These are phyloP conservation scores for Zygosaccharomyces pseudorouxii DNA, from an alignment of 805 yeast species.

Conservation along the genomic window DNA sequence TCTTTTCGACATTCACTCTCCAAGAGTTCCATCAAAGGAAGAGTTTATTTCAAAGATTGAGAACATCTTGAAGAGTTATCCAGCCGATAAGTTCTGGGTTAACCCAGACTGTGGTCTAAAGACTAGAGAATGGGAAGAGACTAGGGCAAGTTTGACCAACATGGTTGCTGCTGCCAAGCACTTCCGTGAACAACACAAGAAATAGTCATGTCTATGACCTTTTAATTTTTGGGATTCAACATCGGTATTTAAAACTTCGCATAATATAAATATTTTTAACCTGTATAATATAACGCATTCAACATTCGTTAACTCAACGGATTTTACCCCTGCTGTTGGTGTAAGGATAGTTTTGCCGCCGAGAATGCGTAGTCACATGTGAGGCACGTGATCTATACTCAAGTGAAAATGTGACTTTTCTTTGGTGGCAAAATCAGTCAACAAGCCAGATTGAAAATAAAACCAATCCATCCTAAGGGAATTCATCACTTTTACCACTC, in stretches of 20 bases:
- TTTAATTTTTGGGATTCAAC: slow-evolving; percentile 29
- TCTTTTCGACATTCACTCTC: slow-evolving; percentile 98
- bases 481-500: background rate
- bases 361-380: background rate
- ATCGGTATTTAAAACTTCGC: slow-evolving; percentile 25
- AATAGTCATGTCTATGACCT: slow-evolving; percentile 12
- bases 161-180: slow-evolving; percentile 99
- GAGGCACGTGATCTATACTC: background rate
- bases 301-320: slow-evolving; percentile 31
- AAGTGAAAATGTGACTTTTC: background rate
- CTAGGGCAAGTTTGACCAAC: slow-evolving; percentile 88
- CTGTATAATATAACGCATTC: slow-evolving; percentile 34
- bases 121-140: slow-evolving; percentile 99
- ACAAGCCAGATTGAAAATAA: background rate
- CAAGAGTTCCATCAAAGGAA: slow-evolving; percentile 97
- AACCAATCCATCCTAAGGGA: background rate
- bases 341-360: too few relatives aligned
- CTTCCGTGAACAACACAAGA: slow-evolving; percentile 63
- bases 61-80: slow-evolving; percentile 93
- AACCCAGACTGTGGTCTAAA: slow-evolving; percentile 99
- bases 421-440: background rate
- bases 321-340: background rate
- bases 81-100: slow-evolving; percentile 98
- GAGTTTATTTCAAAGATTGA: slow-evolving; percentile 92
- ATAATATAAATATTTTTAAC: slow-evolving; percentile 4